Evolutionary conservation across 2,329 filamentous ascomycete genomes (phyloP).

Genomic region (Talaromyces sp.): DNA sequence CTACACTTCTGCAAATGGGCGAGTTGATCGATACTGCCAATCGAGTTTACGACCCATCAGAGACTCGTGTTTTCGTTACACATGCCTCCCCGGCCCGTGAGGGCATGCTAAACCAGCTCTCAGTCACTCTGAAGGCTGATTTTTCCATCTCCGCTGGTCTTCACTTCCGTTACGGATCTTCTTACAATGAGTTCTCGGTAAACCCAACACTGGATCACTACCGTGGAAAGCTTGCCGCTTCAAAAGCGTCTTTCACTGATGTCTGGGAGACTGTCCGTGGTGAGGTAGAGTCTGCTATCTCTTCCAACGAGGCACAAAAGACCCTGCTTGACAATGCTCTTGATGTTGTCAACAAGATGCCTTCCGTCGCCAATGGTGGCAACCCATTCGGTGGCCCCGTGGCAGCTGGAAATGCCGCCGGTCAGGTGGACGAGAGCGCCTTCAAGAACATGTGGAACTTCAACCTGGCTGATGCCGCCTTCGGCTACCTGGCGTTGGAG

Average conservation of each 20-base stretch:
- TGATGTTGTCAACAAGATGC: conserved; percentile 97
- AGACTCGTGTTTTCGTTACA: conserved; percentile 94
- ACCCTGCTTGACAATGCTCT: conserved; percentile 88
- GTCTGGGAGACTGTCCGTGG: conserved; percentile 98
- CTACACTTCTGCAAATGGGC: conserved; percentile 94
- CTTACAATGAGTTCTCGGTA: conserved; percentile 99
- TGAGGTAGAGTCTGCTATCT: conserved; percentile 92
- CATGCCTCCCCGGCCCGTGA: conserved; percentile 96
- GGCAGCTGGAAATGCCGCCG: conserved; percentile 69
- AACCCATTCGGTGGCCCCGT: conserved; percentile 93
- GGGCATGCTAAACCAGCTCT: conserved; percentile 95
- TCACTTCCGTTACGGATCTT: conserved; percentile 98
- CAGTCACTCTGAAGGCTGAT: conserved; percentile 94
- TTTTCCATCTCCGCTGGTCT: conserved; percentile 97
- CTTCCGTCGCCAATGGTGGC: conserved; percentile 86
- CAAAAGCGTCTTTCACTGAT: conserved; percentile 97
- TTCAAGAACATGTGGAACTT: conserved; percentile 99
- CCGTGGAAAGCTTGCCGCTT: conserved; percentile 94
- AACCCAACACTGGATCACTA: conserved; percentile 98
- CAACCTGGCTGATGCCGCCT: conserved; percentile 94
- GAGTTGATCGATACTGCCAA: conserved; percentile 97
- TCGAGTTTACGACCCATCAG: conserved; percentile 95
- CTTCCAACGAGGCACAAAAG: conserved; percentile 91
- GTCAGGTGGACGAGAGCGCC: conserved; percentile 94
- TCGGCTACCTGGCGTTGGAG: conserved; percentile 92